Conservation (phyloP, 1,284 basidiomycete genomes). For the Phaffia rhodozyma region DNA sequence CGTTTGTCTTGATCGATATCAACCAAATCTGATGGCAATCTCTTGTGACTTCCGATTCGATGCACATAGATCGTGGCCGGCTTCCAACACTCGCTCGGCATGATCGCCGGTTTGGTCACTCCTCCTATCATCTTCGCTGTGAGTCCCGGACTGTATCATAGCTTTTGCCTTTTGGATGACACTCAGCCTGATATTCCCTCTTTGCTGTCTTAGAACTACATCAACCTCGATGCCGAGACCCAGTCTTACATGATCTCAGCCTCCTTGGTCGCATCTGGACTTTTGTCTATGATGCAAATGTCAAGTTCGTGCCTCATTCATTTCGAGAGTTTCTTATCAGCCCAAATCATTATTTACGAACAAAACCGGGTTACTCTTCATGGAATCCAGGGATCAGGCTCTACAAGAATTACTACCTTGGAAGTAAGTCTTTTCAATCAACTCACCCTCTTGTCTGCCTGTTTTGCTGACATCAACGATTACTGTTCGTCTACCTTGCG, state of each 20-base stretch:
- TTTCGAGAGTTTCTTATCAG: not conserved
- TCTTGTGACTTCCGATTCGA: not conserved
- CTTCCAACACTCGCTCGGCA: conserved; percentile 65
- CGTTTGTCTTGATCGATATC: conserved; percentile 33
- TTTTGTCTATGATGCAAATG: conserved; percentile 35
- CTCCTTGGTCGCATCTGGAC: conserved; percentile 62
- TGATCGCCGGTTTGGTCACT: conserved; percentile 58
- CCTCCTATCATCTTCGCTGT: conserved; percentile 69
- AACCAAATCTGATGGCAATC: not conserved
- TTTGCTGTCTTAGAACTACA: conserved; percentile 21
- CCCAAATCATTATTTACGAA: not conserved
- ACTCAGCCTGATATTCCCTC: conserved; percentile 34
- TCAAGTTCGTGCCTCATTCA: not conserved
- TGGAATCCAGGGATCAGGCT: conserved; percentile 17
- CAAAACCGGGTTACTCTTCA: not conserved
- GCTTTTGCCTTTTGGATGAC: conserved; percentile 38
- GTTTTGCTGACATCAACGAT: conserved; percentile 62
- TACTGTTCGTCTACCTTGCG: conserved; percentile 45
- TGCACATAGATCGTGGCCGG: conserved; percentile 18
- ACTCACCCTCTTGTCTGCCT: conserved; percentile 51
- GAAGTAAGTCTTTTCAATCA: conserved; percentile 5
- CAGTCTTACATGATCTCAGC: conserved; percentile 72
- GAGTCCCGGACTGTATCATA: too few species aligned
- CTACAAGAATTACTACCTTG: conserved; percentile 22
- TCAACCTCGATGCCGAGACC: conserved; percentile 32